Conservation (phyloP, 495 filamentous ascomycete genomes). For the Xylaria bambusicola region DNA sequence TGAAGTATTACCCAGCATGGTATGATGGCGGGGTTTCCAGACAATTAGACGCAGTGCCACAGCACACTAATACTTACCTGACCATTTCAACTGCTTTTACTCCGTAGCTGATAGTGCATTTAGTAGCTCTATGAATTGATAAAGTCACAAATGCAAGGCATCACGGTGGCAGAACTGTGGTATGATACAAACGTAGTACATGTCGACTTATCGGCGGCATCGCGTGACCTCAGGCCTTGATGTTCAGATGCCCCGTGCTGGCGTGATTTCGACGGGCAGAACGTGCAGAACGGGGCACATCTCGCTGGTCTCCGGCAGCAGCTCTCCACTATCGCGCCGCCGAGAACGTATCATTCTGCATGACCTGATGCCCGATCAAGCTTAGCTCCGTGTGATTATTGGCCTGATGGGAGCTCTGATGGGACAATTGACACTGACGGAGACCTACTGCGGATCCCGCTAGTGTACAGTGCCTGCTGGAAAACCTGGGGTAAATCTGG, state of each 20-base stretch:
- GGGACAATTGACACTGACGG: not conserved
- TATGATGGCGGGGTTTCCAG: conserved; percentile 12
- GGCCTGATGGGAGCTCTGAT: not conserved
- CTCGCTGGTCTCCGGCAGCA: conserved; percentile 6
- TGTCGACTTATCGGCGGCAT: conserved; percentile 4
- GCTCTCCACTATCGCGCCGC: not conserved
- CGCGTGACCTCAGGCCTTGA: conserved; percentile 17
- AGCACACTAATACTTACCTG: not conserved
- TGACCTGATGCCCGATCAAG: conserved; percentile 13
- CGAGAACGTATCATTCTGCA: conserved; percentile 18
- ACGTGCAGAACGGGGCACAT: no score
- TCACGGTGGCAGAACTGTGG: conserved; percentile 1
- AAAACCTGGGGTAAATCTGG: conserved; percentile 26
- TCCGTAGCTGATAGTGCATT: not conserved
- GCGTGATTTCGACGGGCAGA: conserved; percentile 19
- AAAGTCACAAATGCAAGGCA: not conserved
- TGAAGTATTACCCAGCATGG: conserved; percentile 12
- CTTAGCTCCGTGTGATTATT: conserved; percentile 6
- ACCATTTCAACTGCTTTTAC: no score
- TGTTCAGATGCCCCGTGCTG: conserved; percentile 12
- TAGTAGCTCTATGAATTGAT: not conserved
- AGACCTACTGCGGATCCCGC: not conserved
- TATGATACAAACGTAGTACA: conserved; percentile 12
- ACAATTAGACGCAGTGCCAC: conserved; percentile 6
- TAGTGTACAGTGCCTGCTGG: not conserved